A percentile compares a stretch with the other conserved stretches of the same genome.
Evolutionary conservation across 2,329 filamentous ascomycete genomes (phyloP).

Genomic region (Trichoderma breve): DNA sequence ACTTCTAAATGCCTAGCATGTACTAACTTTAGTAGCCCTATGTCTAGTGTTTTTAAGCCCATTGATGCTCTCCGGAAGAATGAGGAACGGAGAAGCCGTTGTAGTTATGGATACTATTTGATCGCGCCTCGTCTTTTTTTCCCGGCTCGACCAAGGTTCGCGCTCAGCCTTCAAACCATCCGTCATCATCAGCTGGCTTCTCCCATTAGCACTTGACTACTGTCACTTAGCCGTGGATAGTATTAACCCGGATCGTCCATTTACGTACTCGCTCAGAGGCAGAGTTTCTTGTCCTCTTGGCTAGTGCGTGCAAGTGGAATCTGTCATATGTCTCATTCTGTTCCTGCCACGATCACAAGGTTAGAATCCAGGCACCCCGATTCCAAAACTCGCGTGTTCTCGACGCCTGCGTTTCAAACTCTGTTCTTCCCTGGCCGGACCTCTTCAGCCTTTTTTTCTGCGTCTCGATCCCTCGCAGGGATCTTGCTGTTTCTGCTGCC

Average conservation of each 20-base stretch:
- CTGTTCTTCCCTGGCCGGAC: background rate
- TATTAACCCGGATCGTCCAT: background rate
- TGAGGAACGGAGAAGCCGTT: background rate
- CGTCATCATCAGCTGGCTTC: background rate
- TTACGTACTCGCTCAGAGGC: background rate
- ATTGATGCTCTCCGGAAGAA: background rate
- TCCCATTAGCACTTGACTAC: background rate
- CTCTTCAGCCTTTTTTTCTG: background rate
- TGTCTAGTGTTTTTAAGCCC: background rate
- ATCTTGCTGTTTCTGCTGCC: background rate
- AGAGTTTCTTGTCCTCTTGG: background rate
- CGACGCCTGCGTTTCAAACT: conserved; percentile 4
- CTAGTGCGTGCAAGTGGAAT: background rate
- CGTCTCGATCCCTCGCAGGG: background rate
- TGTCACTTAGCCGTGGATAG: background rate
- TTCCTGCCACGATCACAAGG: background rate
- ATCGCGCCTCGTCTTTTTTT: background rate
- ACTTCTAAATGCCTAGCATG: background rate
- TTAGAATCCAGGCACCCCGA: background rate
- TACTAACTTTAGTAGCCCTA: background rate
- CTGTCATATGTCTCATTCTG: background rate
- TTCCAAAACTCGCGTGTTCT: background rate
- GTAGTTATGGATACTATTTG: background rate
- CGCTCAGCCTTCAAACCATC: conserved; percentile 1
- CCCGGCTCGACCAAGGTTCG: background rate